Evolutionary conservation across 2,329 filamentous ascomycete species (phyloP).

Genomic region (Arthroderma sp.): DNA sequence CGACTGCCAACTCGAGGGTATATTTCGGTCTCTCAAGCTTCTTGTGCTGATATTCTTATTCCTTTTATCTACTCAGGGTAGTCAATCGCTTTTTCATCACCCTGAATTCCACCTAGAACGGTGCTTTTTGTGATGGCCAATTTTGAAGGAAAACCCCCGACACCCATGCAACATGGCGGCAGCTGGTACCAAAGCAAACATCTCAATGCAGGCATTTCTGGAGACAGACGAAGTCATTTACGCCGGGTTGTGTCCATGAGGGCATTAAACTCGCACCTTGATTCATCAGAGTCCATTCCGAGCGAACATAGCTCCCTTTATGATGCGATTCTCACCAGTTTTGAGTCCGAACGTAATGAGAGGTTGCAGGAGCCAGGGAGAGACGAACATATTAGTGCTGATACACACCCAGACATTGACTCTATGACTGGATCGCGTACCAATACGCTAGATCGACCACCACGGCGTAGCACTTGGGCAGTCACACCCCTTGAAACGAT

Average conservation of each 20-base stretch:
- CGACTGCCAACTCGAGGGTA: no score
- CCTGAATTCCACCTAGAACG: no score
- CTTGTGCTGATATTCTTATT: no score
- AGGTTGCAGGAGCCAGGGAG: neutral
- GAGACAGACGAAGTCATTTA: slow-evolving; percentile 6
- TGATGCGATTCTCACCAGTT: slow-evolving; percentile 22
- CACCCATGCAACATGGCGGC: no score
- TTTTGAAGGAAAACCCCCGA: no score
- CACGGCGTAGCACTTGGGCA: slow-evolving; percentile 11
- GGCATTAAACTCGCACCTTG: slow-evolving; percentile 12
- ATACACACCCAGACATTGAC: slow-evolving; percentile 9
- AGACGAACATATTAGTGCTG: slow-evolving; percentile 19
- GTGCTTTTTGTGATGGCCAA: no score
- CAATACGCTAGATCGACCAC: neutral
- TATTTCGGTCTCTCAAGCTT: no score
- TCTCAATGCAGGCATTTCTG: neutral
- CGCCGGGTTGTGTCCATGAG: slow-evolving; percentile 13
- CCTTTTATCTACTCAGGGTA: no score
- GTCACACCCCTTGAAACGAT: slow-evolving; percentile 17
- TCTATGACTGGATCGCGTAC: neutral
- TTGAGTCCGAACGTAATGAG: slow-evolving; percentile 13
- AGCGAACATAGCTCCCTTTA: slow-evolving; percentile 28
- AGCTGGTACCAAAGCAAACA: no score
- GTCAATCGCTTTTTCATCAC: no score
- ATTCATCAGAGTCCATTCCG: slow-evolving; percentile 20